A percentile compares a stretch with the other conserved stretches of the same genome.
Conservation (phyloP, 169 alveolate genomes). For the Plasmodium ovale region DNA sequence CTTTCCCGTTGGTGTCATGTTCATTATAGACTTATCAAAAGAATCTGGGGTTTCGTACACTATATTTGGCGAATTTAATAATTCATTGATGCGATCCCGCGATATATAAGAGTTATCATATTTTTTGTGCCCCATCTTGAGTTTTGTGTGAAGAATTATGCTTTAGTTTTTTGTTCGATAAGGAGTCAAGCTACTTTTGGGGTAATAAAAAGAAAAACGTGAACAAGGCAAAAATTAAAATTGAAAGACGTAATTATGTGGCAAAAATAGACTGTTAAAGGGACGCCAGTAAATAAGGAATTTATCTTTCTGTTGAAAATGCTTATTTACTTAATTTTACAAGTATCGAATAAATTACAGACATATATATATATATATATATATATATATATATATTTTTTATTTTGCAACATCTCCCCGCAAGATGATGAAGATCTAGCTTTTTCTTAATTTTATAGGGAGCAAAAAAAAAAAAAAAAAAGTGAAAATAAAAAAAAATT, state of each 20-base stretch:
- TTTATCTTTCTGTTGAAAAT: neutral
- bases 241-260: neutral
- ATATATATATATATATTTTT: neutral
- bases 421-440: neutral
- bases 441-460: neutral
- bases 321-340: neutral
- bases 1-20: conserved; percentile 21
- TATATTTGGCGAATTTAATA: conserved; percentile 53
- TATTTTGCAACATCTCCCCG: neutral
- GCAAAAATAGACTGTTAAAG: neutral
- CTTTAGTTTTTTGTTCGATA: neutral
- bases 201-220: neutral
- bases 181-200: too few relatives aligned
- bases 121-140: conserved; percentile 38
- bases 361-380: neutral
- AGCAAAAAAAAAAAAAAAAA: neutral
- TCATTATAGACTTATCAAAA: conserved; percentile 4
- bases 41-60: conserved; percentile 20
- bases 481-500: neutral
- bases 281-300: neutral
- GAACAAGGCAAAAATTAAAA: neutral
- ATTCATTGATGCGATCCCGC: conserved; percentile 10
- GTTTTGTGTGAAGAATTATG: conserved; percentile 2
- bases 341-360: neutral
- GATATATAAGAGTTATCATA: conserved; percentile 21